Conservation (phyloP, 805 yeast species). For the Schizosaccharomyces osmophilus region DNA sequence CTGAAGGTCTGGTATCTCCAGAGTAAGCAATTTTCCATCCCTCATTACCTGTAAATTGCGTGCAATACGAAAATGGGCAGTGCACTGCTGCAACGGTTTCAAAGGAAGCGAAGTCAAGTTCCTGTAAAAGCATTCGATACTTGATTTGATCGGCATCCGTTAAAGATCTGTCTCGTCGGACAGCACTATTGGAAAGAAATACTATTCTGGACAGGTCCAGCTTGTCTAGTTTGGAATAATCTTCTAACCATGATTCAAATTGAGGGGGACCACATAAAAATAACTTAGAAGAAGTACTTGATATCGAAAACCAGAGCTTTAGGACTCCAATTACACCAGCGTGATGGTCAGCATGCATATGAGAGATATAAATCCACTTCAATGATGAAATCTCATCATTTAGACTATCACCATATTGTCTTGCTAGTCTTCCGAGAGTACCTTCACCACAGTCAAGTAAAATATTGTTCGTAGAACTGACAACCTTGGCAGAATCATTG, state of each 20-base stretch:
- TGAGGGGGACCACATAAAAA: background rate
- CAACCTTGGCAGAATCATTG: background rate
- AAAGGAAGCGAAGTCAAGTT: slow-evolving; percentile 29
- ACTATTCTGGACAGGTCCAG: background rate
- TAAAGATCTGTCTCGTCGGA: background rate
- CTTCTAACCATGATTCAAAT: background rate
- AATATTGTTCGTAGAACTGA: background rate
- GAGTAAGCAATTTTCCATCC: slow-evolving; percentile 60
- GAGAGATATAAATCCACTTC: slow-evolving; percentile 48
- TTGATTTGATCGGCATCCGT: too few species aligned
- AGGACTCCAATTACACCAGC: slow-evolving; percentile 55
- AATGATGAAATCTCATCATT: slow-evolving; percentile 31
- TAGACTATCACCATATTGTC: slow-evolving; percentile 31
- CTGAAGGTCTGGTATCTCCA: slow-evolving; percentile 83
- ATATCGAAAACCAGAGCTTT: slow-evolving; percentile 28
- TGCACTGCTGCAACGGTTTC: slow-evolving; percentile 32
- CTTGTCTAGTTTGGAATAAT: background rate
- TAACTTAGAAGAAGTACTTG: slow-evolving; percentile 10
- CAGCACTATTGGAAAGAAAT: background rate
- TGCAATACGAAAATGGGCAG: slow-evolving; percentile 61
- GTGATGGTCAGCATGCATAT: slow-evolving; percentile 93
- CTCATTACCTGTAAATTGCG: slow-evolving; percentile 23
- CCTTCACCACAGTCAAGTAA: slow-evolving; percentile 87
- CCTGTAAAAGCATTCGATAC: slow-evolving; percentile 3
- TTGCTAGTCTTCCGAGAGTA: slow-evolving; percentile 44